Evolutionary conservation across 2,329 filamentous ascomycete genomes (phyloP).

Genomic region (Stemphylium vesicarium): DNA sequence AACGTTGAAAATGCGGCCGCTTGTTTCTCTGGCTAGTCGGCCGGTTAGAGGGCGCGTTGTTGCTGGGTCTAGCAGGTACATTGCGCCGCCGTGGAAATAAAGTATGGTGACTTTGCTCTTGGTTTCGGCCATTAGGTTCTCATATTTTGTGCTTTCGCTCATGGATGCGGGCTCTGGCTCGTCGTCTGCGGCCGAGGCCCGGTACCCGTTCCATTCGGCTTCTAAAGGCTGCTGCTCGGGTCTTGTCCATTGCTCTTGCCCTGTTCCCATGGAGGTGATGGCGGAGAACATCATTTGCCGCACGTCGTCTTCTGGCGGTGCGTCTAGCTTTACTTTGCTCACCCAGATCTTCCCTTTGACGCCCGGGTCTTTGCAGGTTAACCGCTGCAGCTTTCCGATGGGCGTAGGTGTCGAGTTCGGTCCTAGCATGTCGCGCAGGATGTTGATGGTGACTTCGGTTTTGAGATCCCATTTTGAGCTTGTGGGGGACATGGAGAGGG

Average conservation of each 20-base stretch:
- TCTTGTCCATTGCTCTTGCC: conserved; percentile 37
- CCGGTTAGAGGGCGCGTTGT: conserved; percentile 67
- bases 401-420: conserved; percentile 29
- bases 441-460: conserved; percentile 73
- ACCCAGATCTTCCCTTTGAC: conserved; percentile 86
- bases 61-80: conserved; percentile 73
- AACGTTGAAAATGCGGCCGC: conserved; percentile 73
- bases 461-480: conserved; percentile 79
- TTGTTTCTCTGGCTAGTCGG: conserved; percentile 69
- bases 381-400: conserved; percentile 60
- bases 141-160: conserved; percentile 69
- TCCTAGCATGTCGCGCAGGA: conserved; percentile 64
- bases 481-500: conserved; percentile 71
- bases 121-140: conserved; percentile 70
- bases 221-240: conserved; percentile 66
- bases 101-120: conserved; percentile 68
- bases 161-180: conserved; percentile 60
- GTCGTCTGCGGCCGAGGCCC: conserved; percentile 59
- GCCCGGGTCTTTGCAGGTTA: conserved; percentile 67
- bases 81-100: conserved; percentile 79
- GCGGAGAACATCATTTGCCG: conserved; percentile 64
- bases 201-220: conserved; percentile 78
- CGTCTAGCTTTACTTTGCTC: conserved; percentile 69
- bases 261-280: conserved; percentile 62
- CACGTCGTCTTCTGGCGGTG: conserved; percentile 60